phyloP scores from a whole-genome alignment of 2,329 filamentous ascomycete species.

The Cytospora paraplurivora region DNA sequence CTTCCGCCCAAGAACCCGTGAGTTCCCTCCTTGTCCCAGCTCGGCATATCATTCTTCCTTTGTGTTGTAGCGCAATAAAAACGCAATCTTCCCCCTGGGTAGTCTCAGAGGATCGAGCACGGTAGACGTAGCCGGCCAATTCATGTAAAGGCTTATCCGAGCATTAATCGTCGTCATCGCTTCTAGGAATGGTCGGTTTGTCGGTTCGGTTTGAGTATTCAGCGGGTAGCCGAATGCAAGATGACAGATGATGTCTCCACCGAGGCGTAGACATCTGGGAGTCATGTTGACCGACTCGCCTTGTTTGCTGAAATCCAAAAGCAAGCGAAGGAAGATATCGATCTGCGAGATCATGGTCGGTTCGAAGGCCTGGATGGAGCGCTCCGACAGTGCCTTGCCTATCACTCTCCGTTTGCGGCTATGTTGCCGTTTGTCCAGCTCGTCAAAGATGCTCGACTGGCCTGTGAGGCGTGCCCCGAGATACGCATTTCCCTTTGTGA shows the following conservation, averaged over 20 bases:
- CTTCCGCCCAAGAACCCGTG: too few species aligned
- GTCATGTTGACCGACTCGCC: conserved; percentile 1
- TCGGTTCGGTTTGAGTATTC: conserved; percentile 4
- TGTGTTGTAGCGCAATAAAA: too few species aligned
- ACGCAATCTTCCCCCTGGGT: too few species aligned
- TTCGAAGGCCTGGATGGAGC: conserved; percentile 13
- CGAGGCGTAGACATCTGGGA: conserved; percentile 1
- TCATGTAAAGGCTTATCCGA: conserved; percentile 9
- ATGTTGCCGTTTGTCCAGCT: neutral
- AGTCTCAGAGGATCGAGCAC: too few species aligned
- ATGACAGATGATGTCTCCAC: conserved; percentile 8
- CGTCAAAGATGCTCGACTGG: too few species aligned
- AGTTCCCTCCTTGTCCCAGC: too few species aligned
- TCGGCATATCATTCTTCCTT: too few species aligned
- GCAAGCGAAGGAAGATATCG: neutral
- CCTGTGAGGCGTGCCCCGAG: too few species aligned
- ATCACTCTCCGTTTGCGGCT: conserved; percentile 16
- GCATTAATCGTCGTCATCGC: neutral
- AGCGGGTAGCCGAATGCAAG: conserved; percentile 12
- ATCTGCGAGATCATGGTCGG: conserved; percentile 12
- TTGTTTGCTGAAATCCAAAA: conserved; percentile 2
- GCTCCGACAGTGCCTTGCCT: conserved; percentile 9
- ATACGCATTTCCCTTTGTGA: too few species aligned
- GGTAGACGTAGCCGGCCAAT: conserved; percentile 11
- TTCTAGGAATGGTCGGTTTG: conserved; percentile 7